Evolutionary conservation across 1,284 basidiomycete genomes (phyloP).

Genomic region (Heliocybe sulcata): DNA sequence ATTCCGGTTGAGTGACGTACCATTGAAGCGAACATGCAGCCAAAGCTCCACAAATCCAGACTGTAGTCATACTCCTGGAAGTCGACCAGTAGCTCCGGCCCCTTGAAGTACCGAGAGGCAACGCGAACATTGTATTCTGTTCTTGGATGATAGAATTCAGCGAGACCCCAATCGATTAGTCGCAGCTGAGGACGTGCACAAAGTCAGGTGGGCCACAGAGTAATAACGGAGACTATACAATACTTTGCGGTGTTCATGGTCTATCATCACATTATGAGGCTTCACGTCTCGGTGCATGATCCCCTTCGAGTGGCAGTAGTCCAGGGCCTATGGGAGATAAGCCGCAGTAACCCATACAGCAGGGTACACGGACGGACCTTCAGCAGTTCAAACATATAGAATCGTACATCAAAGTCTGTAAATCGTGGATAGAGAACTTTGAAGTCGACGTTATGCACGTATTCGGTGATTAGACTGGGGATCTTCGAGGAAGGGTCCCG

Average conservation of each 20-base stretch:
- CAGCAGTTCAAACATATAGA: slow-evolving; percentile 94
- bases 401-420: slow-evolving; percentile 92
- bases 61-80: slow-evolving; percentile 98
- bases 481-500: slow-evolving; percentile 94
- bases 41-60: slow-evolving; percentile 97
- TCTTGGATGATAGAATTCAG: slow-evolving; percentile 97
- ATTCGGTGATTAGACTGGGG: slow-evolving; percentile 97
- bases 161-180: slow-evolving; percentile 98
- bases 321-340: slow-evolving; percentile 63
- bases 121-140: slow-evolving; percentile 99
- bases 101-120: slow-evolving; percentile 97
- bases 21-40: slow-evolving; percentile 99
- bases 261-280: slow-evolving; percentile 99
- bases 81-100: slow-evolving; percentile 94
- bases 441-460: slow-evolving; percentile 97
- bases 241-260: slow-evolving; percentile 87
- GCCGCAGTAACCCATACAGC: neutral
- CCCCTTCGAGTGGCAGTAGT: slow-evolving; percentile 97
- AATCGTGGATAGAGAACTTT: slow-evolving; percentile 96
- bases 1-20: slow-evolving; percentile 33
- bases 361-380: slow-evolving; percentile 48
- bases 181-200: slow-evolving; percentile 52
- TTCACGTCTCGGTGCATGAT: slow-evolving; percentile 99
- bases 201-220: slow-evolving; percentile 2
- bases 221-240: slow-evolving; percentile 3